Conservation (phyloP, 2,329 filamentous ascomycete species). For the Botrytis elliptica region DNA sequence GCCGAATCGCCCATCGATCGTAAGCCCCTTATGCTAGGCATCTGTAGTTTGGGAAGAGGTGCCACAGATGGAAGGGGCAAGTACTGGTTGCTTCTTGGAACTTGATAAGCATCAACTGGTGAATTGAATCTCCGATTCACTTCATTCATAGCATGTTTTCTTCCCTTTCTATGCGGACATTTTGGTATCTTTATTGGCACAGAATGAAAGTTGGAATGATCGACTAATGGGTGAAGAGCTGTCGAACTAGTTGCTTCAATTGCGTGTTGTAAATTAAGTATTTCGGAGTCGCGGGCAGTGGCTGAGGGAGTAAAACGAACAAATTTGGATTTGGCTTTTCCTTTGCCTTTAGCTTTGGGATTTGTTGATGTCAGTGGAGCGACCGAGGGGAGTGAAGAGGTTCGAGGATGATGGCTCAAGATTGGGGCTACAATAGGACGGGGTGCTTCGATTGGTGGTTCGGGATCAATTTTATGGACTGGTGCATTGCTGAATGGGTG, state of each 20-base stretch:
- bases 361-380: background rate
- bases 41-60: background rate
- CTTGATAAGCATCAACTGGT: background rate
- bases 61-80: background rate
- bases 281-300: constrained; percentile 20
- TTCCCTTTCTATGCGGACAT: constrained; percentile 19
- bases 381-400: background rate
- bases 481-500: constrained; percentile 37
- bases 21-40: background rate
- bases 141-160: background rate
- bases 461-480: constrained; percentile 23
- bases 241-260: constrained; percentile 21
- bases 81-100: constrained; percentile 7
- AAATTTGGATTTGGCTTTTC: constrained; percentile 3
- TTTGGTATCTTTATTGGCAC: background rate
- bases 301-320: constrained; percentile 21
- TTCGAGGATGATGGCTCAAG: background rate
- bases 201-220: background rate
- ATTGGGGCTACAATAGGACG: background rate
- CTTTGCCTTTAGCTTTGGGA: background rate
- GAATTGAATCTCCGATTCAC: background rate
- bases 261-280: constrained; percentile 14
- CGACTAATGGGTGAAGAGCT: constrained; percentile 12
- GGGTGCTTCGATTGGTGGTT: constrained; percentile 7
- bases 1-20: background rate